phyloP scores from a whole-genome alignment of 441 rosid genomes.

The Arabidopsis hybrid region DNA sequence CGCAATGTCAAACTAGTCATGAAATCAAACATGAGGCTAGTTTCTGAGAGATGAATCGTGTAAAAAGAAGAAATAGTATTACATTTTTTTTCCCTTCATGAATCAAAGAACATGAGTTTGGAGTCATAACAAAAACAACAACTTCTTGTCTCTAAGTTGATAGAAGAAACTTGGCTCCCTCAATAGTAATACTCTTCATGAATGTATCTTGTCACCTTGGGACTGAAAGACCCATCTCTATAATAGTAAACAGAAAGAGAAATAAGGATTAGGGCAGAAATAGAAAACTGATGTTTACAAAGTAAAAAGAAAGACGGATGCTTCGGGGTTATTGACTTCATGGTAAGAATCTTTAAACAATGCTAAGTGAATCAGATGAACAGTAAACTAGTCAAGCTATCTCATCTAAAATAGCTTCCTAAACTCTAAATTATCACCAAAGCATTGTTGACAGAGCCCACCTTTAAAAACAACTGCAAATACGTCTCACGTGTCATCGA shows the following conservation, averaged over 20 bases:
- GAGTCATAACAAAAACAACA: slow-evolving; percentile 19
- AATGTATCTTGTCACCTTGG: slow-evolving; percentile 74
- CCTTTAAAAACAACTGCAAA: slow-evolving; percentile 71
- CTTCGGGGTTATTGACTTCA: neutral
- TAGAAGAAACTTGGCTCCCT: slow-evolving; percentile 29
- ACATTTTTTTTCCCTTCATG: slow-evolving; percentile 5
- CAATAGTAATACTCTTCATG: slow-evolving; percentile 39
- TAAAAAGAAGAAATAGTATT: slow-evolving; percentile 26
- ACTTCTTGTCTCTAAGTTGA: slow-evolving; percentile 5
- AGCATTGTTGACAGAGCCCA: slow-evolving; percentile 61
- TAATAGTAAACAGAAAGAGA: slow-evolving; percentile 41
- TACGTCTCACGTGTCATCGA: slow-evolving; percentile 91
- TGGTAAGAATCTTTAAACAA: slow-evolving; percentile 5
- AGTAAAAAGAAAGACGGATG: slow-evolving; percentile 18
- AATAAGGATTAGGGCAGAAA: slow-evolving; percentile 14
- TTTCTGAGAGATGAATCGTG: slow-evolving; percentile 7
- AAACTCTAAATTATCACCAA: slow-evolving; percentile 34
- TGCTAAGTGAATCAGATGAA: slow-evolving; percentile 22
- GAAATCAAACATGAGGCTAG: slow-evolving; percentile 11
- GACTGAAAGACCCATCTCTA: slow-evolving; percentile 82
- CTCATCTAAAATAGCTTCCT: slow-evolving; percentile 34
- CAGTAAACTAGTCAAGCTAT: slow-evolving; percentile 33
- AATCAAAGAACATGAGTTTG: slow-evolving; percentile 25
- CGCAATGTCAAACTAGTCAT: slow-evolving; percentile 4
- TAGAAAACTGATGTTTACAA: neutral